A percentile compares a stretch with the other conserved stretches of the same genome.
Conservation (phyloP, 345 rosid species). For the Jatropha curcas region DNA sequence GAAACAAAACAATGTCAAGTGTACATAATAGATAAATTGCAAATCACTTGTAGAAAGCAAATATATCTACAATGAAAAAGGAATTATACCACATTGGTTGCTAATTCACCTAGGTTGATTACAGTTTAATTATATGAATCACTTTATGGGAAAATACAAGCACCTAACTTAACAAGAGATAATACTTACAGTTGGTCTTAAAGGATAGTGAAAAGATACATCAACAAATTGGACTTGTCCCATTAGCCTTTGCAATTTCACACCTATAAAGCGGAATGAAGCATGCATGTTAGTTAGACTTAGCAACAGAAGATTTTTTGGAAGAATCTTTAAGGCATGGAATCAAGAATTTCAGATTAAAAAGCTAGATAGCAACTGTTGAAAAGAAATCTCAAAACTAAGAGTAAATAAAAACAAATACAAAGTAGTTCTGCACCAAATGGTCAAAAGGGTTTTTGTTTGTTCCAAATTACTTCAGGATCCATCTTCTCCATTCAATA, state of each 20-base stretch:
- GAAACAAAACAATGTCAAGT: not conserved
- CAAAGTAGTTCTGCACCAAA: not conserved
- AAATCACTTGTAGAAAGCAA: not conserved
- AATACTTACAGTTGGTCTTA: constrained; percentile 59
- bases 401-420: not conserved
- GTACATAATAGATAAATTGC: not conserved
- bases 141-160: constrained; percentile 8
- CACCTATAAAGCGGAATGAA: constrained; percentile 42
- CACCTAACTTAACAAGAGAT: not conserved
- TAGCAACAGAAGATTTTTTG: not conserved
- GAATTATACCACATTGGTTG: not conserved
- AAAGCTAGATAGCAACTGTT: constrained; percentile 15
- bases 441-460: not conserved
- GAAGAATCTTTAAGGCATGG: not conserved
- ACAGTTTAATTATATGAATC: not conserved
- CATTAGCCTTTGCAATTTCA: constrained; percentile 49
- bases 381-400: not conserved
- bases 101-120: not conserved
- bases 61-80: not conserved
- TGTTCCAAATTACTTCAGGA: not conserved
- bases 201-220: constrained; percentile 68
- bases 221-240: constrained; percentile 62
- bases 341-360: not conserved
- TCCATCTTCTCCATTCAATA: not conserved
- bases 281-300: not conserved